Evolutionary conservation across 768 basidiomycete genomes (phyloP), one percentile per base, ranked within the genome.

Genomic region (Paxillus ammoniavirescens): DNA sequence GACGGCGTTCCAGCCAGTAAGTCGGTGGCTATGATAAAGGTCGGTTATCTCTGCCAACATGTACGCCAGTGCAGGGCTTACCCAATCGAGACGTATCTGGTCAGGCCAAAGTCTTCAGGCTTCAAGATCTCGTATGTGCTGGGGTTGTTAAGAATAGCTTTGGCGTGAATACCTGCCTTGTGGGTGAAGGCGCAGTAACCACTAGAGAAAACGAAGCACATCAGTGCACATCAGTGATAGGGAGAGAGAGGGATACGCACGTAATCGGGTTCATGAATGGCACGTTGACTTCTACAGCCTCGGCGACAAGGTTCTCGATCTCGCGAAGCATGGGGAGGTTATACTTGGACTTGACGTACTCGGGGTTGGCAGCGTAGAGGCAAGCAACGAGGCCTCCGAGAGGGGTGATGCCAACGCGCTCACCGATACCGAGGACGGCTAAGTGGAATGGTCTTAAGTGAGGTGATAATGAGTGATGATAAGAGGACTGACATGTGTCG

Each of bases 81-180:
- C 85, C 93, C 96, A 64, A 98, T 98, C 38, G 96, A 97, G 60
- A 99, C 95, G 66, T 98, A 99, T 66, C 97, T 87, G 8, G 88
- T 93, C 66, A 99, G 82, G 63, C 97, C 97, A 65, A 99, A 99
- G 76, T 99, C 97, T 72, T 96, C 93, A 14, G 97, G 97, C 84
- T 94, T 98, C 72, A 97, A 83, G 72, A 98, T 98, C 75, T 99
- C 96, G 73, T 98, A 99, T 9, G 97, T 99, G 65, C 90, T 92
- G 2, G 97, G 97, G 81, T 99, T 99, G 78, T 98, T 97, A 58
- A 95, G 84, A 73, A 99, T 99, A 37, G 97, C 97, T 82, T 99
- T 99, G 76, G 97, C 97, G 73, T 99, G 97, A 60, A 99, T 99
- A 69, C 97, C 97, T 18, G 97, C 97, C 87, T 99, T 98, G 86